Evolutionary conservation across 306 rosid species (phyloP).

Genomic region (apple (Malus domestica)): ASM211411v1 NC_041796.1:4963501-4964000

Average conservation of each 20-base stretch:
- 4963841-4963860: background rate
- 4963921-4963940: background rate
- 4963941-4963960: background rate
- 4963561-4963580: slow-evolving; percentile 25
- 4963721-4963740: background rate
- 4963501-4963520: slow-evolving; percentile 5
- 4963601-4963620: slow-evolving; percentile 14
- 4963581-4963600: slow-evolving; percentile 7
- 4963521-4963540: background rate
- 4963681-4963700: slow-evolving; percentile 23
- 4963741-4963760: slow-evolving; percentile 12
- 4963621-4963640: slow-evolving; percentile 16
- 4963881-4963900: background rate
- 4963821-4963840: background rate
- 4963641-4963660: slow-evolving; percentile 13
- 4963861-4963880: background rate
- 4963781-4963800: background rate
- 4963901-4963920: background rate
- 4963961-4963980: background rate
- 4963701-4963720: slow-evolving; percentile 9
- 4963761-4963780: background rate
- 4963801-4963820: background rate
- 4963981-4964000: background rate
- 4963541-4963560: background rate
- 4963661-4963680: slow-evolving; percentile 21